These are phyloP conservation scores for Echium plantagineum DNA, from an alignment of 257 asterid species.

Conservation along the genomic window DNA sequence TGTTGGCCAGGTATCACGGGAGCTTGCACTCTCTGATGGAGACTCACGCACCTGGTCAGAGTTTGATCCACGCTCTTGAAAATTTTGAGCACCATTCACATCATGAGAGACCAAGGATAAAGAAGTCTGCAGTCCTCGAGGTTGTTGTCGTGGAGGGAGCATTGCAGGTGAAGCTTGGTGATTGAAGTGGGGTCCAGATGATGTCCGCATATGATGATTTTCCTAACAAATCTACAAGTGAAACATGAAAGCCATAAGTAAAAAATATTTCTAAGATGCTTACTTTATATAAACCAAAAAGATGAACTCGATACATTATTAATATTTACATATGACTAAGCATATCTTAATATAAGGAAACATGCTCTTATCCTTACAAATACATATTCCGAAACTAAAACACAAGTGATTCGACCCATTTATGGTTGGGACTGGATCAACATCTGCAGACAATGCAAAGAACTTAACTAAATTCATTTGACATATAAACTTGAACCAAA, in stretches of 20 bases:
- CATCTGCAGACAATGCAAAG: no score
- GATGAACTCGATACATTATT: neutral
- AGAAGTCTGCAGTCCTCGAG: slow-evolving; percentile 67
- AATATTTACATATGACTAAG: neutral
- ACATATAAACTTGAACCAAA: neutral
- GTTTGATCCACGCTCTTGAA: slow-evolving; percentile 67
- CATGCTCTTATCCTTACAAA: neutral
- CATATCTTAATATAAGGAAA: neutral
- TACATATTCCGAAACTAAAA: neutral
- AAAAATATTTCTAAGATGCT: neutral
- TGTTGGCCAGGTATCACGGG: slow-evolving; percentile 92
- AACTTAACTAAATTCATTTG: neutral
- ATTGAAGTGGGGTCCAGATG: slow-evolving; percentile 68
- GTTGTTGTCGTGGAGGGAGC: slow-evolving; percentile 95
- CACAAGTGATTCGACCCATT: neutral
- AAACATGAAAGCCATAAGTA: slow-evolving; percentile 1
- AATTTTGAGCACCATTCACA: slow-evolving; percentile 67
- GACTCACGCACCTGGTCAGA: slow-evolving; percentile 73
- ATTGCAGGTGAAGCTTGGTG: slow-evolving; percentile 46
- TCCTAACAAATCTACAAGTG: slow-evolving; percentile 7
- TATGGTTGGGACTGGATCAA: neutral
- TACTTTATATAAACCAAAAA: neutral
- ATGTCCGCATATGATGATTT: slow-evolving; percentile 39
- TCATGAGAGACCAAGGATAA: slow-evolving; percentile 68
- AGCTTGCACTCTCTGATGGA: slow-evolving; percentile 92